Percentiles rank a stretch among this genome's conserved stretches.
These are phyloP conservation scores for Trypanosoma congolense DNA, from an alignment of 208 protist species.

Conservation along the genomic window DNA sequence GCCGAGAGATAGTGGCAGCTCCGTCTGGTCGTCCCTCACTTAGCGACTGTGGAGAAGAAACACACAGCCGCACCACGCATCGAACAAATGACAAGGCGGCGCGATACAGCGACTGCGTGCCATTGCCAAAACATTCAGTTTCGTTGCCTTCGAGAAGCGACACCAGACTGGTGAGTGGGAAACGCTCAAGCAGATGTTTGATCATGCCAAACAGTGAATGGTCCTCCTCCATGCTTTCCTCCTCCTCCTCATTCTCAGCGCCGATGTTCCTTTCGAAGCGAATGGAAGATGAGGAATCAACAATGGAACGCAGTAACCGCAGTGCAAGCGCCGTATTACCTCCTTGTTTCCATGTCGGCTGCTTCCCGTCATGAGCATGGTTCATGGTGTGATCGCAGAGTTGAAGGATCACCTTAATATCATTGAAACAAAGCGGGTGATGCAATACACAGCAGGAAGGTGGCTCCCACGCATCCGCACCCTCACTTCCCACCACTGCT, in stretches of 20 bases:
- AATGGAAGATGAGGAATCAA: conserved; percentile 44
- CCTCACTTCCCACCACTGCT: neutral
- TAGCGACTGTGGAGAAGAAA: conserved; percentile 47
- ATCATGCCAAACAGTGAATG: conserved; percentile 48
- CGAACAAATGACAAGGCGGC: conserved; percentile 41
- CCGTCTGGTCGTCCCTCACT: conserved; percentile 50
- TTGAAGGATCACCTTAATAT: conserved; percentile 19
- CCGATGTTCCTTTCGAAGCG: conserved; percentile 35
- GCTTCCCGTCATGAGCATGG: neutral
- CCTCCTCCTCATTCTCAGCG: conserved; percentile 42
- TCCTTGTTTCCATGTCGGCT: conserved; percentile 18
- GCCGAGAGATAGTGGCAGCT: conserved; percentile 30
- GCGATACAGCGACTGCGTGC: conserved; percentile 22
- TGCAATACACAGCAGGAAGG: conserved; percentile 22
- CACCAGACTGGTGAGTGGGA: conserved; percentile 48
- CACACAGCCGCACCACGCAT: conserved; percentile 45
- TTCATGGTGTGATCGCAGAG: conserved; percentile 11
- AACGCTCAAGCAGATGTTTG: conserved; percentile 31
- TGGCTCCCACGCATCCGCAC: conserved; percentile 21
- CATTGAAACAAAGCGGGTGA: conserved; percentile 19
- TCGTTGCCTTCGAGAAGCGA: conserved; percentile 30
- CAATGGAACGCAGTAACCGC: conserved; percentile 36
- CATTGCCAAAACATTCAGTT: conserved; percentile 16
- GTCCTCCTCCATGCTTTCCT: conserved; percentile 33
- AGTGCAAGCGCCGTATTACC: conserved; percentile 27